Base-by-base conservation (phyloP, 2,329 filamentous ascomycete genomes). In the Nakataea oryzae region DNA sequence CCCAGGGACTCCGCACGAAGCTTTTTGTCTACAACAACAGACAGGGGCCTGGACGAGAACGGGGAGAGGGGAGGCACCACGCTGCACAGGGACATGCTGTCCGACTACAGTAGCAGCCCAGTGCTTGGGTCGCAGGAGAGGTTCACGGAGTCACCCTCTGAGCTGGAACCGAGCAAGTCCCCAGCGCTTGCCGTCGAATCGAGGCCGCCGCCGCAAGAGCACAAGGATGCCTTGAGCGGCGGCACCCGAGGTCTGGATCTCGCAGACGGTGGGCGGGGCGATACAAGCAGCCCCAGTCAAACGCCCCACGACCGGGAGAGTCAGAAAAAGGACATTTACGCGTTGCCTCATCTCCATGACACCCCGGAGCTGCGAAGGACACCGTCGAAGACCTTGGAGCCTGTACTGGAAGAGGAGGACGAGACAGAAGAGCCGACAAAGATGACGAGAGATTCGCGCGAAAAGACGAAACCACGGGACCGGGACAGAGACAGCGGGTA, bases 401-500 rank as follows among this genome's bases (percentile, higher is more conserved):
- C 81, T 0, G 82, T 86, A 4, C 75, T 76, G 66, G 82, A 80
- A 65, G 78, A 86, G 67, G 73, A 75, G 11, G 74, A 75, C 1
- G 81, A 83, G 66, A 76, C 78, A 3, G 74, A 79, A 55, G 73
- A 74, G 65, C 66, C 58, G 62, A 66, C 62, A 62, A 67, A 54
- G 62, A 62, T 30, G 56, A 63, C 55, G 29, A 60, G 27, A 69
- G 67, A 61, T 59, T 60, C 64, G 65, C 62, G 65, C 60, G 66
- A 65, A 55, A 34, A 62, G 14, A 57, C 64, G 26, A 59, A 66
- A 2, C 70, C 69, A 34, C 68, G 72, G 9, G 76, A 80, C 17
- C 62, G 69, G 41, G 80, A 79, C 66, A 72, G 81, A 55, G 81
- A 84, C 66, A 82, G 80, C 64, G 80, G 77, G 0, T 77, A 82